Conservation (phyloP, 1,139 yeast species). For the Hyphopichia fennica region DNA sequence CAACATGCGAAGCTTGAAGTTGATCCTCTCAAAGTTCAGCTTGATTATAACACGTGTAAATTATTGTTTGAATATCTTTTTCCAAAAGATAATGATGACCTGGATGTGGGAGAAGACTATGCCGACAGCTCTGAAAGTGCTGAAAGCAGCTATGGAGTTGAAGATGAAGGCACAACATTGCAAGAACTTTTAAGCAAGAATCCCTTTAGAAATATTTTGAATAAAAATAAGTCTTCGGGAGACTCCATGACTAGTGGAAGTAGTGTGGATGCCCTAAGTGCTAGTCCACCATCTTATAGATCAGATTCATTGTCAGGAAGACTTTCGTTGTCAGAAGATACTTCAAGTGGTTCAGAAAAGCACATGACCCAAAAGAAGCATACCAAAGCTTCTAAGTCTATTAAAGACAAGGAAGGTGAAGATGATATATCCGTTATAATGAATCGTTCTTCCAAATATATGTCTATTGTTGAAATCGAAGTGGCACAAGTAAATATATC, state of each 20-base stretch:
- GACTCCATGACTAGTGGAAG: background rate
- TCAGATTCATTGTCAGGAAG: background rate
- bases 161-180: background rate
- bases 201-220: background rate
- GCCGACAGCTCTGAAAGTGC: constrained; percentile 1
- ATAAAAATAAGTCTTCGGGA: background rate
- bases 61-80: constrained; percentile 63
- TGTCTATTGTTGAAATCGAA: constrained; percentile 60
- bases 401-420: constrained; percentile 1
- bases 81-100: constrained; percentile 41
- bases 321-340: background rate
- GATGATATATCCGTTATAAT: constrained; percentile 60
- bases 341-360: background rate
- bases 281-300: background rate
- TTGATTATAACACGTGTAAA: constrained; percentile 70
- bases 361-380: background rate
- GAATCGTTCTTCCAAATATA: constrained; percentile 62
- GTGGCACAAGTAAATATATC: constrained; percentile 55
- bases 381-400: background rate
- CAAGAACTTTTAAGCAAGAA: background rate
- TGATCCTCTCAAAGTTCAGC: constrained; percentile 69
- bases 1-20: constrained; percentile 49
- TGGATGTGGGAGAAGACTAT: constrained; percentile 1
- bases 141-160: background rate
- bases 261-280: background rate